A percentile compares a stretch with the other conserved stretches of the same genome.
phyloP scores from a whole-genome alignment of 169 alveolate species.

The Plasmodium relictum region DNA sequence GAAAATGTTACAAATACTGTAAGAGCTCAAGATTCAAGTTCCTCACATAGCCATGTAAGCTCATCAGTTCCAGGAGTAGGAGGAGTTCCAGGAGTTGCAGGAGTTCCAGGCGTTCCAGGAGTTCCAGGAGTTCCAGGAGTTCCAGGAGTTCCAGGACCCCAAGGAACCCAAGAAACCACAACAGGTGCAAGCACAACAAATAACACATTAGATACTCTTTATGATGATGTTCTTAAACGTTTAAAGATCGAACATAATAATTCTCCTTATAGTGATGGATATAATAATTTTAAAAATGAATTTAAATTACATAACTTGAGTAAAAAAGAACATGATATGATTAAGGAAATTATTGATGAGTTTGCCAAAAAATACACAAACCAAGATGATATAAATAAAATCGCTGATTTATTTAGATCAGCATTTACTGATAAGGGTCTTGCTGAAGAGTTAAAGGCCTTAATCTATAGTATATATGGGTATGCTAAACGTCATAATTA shows the following conservation, averaged over 20 bases:
- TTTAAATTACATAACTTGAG: constrained; percentile 6
- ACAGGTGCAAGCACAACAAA: neutral
- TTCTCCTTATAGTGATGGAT: constrained; percentile 15
- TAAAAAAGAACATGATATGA: neutral
- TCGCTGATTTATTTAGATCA: constrained; percentile 11
- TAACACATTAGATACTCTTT: neutral
- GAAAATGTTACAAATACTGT: neutral
- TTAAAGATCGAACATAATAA: neutral
- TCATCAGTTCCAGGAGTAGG: neutral
- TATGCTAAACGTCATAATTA: constrained; percentile 21
- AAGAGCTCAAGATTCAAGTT: neutral
- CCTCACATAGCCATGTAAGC: neutral
- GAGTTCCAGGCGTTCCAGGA: neutral
- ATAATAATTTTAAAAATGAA: constrained; percentile 7
- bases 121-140: neutral
- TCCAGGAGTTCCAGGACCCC: neutral
- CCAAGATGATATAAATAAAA: neutral
- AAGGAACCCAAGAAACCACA: neutral
- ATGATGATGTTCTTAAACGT: constrained; percentile 10
- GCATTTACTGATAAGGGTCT: constrained; percentile 8
- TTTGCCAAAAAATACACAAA: neutral
- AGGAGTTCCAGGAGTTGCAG: neutral
- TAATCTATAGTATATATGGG: neutral
- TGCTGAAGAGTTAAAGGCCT: neutral
- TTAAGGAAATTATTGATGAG: neutral